Evolutionary conservation across 805 yeast species (phyloP), one percentile per base, ranked within the genome.

Genomic region (Candida anglica): DNA sequence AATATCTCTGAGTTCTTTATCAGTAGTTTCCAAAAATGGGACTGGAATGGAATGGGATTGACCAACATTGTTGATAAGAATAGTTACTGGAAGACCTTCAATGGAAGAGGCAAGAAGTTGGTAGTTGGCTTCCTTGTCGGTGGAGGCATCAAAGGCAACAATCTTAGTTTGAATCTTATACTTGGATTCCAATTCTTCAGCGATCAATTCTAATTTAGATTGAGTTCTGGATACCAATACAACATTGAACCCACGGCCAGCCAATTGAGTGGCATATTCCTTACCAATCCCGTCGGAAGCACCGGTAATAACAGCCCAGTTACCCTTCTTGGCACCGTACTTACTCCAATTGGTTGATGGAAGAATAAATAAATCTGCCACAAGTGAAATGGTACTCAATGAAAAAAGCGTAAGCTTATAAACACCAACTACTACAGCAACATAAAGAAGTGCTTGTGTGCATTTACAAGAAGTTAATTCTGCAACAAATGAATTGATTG

Each of bases 261-360:
- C 98, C 60, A 93, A 72, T 63, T 91, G 98, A 17, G 63, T 52
- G 2, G 96, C 81, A 53, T 76, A 93, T 58, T 93, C 96, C 56
- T 89, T 87, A 38, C 98, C 98, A 52, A 93, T 83, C 22, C 98
- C 98, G 56, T 93, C 98, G 30, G 97, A 86, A 3, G 97, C 94
- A 38, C 98, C 98, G 5, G 98, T 93, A 13, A 93, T 75, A 20
- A 93, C 84, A n/a, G 97, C 96, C 91, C 96, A 93, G 26, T 75
- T 69, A 18, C 82, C 83, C 15, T 46, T 39, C 40, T 69, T 67
- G 18, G 91, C 82, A n/a, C 96, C 96, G 52, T 88, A 88, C 53
- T 77, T 79, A 27, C 56, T 50, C 50, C 72, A 81, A 50, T 69
- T 57, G 31, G 69, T 77, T 6, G 79, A 63, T 20, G 91, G 87